These are phyloP conservation scores for Rutstroemia sydowiana DNA, from an alignment of 2,329 filamentous ascomycete species.

Conservation along the genomic window DNA sequence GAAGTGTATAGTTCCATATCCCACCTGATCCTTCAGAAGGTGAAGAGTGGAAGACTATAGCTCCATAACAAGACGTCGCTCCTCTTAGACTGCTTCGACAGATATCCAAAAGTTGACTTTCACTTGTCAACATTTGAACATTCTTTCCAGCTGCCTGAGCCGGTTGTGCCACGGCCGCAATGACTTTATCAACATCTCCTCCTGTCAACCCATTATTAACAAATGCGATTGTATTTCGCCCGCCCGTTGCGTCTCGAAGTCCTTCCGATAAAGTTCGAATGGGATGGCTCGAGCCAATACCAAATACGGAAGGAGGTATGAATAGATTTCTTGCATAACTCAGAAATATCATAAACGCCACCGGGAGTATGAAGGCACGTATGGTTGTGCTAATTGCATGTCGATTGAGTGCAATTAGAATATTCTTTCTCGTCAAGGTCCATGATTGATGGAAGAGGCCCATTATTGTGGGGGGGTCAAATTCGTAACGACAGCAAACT, in stretches of 20 bases:
- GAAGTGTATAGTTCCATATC: constrained; percentile 80
- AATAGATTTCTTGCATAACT: constrained; percentile 77
- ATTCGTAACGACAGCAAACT: neutral
- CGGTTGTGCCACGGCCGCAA: constrained; percentile 52
- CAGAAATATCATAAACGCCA: constrained; percentile 52
- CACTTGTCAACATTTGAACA: constrained; percentile 45
- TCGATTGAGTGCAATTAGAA: constrained; percentile 49
- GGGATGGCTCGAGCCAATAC: constrained; percentile 55
- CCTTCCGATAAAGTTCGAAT: constrained; percentile 60
- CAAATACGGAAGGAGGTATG: constrained; percentile 66
- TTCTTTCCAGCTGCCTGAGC: constrained; percentile 48
- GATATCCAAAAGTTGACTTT: constrained; percentile 50
- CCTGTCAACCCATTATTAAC: constrained; percentile 66
- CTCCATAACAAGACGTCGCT: constrained; percentile 65
- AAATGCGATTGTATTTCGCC: constrained; percentile 65
- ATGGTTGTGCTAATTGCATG: constrained; percentile 45
- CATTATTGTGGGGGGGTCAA: constrained; percentile 36
- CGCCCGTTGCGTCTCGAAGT: constrained; percentile 47
- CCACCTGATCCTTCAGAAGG: constrained; percentile 59
- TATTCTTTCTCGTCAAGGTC: constrained; percentile 56
- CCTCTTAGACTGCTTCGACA: constrained; percentile 61
- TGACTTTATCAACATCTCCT: constrained; percentile 66
- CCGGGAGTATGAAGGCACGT: constrained; percentile 52
- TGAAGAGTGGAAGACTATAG: constrained; percentile 67
- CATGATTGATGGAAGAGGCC: constrained; percentile 48